Percentiles rank a stretch among this genome's conserved stretches.
These are phyloP conservation scores for Trametes polyzona DNA, from an alignment of 1,284 basidiomycete species.

Conservation along the genomic window DNA sequence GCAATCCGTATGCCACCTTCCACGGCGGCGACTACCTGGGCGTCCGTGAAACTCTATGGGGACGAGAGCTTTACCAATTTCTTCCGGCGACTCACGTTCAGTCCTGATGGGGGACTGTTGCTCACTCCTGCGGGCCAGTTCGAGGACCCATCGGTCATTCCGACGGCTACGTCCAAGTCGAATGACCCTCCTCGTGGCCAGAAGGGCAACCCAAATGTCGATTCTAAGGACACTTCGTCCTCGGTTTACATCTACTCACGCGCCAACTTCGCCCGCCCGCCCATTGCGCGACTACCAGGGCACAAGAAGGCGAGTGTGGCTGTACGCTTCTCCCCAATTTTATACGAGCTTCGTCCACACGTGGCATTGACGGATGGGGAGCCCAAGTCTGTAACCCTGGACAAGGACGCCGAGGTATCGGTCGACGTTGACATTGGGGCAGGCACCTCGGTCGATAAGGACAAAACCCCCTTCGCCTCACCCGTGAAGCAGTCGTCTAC, in stretches of 20 bases:
- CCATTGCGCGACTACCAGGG: conserved; percentile 93
- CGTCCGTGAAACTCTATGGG: conserved; percentile 79
- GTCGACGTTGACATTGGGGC: conserved; percentile 55
- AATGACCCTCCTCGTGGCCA: conserved; percentile 55
- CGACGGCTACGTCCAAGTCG: conserved; percentile 40
- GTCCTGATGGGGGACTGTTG: conserved; percentile 91
- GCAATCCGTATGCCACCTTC: conserved; percentile 72
- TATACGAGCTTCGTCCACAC: conserved; percentile 83
- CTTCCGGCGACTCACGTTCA: conserved; percentile 93
- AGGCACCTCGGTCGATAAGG: conserved; percentile 3
- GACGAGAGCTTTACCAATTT: conserved; percentile 97
- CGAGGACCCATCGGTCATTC: conserved; percentile 79
- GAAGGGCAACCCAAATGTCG: conserved; percentile 50
- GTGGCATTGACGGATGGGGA: conserved; percentile 52
- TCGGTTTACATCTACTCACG: conserved; percentile 97
- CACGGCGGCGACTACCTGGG: conserved; percentile 51
- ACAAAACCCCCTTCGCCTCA: conserved; percentile 22
- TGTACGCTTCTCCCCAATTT: conserved; percentile 90
- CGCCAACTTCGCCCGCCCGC: conserved; percentile 89
- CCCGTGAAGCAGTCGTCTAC: conserved; percentile 15
- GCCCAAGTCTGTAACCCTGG: conserved; percentile 58
- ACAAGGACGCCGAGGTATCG: conserved; percentile 73
- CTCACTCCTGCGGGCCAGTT: conserved; percentile 97
- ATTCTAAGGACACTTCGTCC: conserved; percentile 37
- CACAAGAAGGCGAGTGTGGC: conserved; percentile 96